Base-by-base conservation (phyloP, 345 rosid species). In the Xanthoceras sorbifolium region DNA sequence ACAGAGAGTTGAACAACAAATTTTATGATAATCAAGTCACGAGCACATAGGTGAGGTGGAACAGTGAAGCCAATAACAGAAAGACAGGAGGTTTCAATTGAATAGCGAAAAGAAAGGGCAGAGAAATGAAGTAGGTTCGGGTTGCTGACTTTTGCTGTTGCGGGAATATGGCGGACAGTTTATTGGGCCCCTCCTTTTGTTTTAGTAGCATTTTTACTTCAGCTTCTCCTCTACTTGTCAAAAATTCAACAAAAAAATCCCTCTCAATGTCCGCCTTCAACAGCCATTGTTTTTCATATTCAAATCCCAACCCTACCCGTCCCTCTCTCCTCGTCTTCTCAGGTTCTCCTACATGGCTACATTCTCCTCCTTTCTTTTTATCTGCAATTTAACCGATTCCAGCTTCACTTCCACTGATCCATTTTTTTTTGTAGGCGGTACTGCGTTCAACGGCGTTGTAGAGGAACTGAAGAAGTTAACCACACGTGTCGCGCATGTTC, bases 261-360 rank as follows among this genome's bases (percentile, higher is more conserved):
- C 46, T 61, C 61, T n/a, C 72, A 64, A 75, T 75, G 77, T 50
- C 71, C 71, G 77, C 89, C 57, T 69, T 81, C 79, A 67, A 44
- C 60, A 61, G 66, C 81, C 70, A 76, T 72, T 79, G 86, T 73
- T 75, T 77, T 84, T 71, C 88, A 44, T 65, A 73, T 64, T 76
- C 90, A 63, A 74, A 75, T 77, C 86, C 90, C 9, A 68, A 78
- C 68, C 86, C 85, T 50, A 9, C 72, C 1, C 86, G 80, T 59
- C 98, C 97, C 54, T 91, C 97, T 44, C 88, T 93, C 25, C 94
- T 93, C 82, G 98, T 95, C 76, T 93, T 95, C 92, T 95, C 97
- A 61, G 97, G 98, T 86, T 10, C 46, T 10, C 64, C 29, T n/a
- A n/a, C n/a, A n/a, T n/a, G n/a, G n/a, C 25, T 66, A 67, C 61